These are phyloP conservation scores for Antrodiella citrinella DNA, from an alignment of 768 basidiomycete species.

Conservation along the genomic window DNA sequence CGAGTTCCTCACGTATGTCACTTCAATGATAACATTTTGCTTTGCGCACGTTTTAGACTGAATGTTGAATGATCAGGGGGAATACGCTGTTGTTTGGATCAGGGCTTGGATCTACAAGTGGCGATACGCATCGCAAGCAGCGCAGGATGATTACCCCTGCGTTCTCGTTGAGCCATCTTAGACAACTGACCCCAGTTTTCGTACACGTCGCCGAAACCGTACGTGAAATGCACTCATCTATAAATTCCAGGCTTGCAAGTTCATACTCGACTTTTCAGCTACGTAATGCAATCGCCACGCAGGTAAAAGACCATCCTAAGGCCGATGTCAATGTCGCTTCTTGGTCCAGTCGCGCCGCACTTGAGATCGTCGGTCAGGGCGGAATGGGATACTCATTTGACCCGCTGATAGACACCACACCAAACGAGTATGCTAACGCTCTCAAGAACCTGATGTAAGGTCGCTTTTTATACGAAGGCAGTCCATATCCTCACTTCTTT, in stretches of 20 bases:
- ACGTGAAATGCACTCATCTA: no score
- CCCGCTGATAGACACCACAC: conserved; percentile 11
- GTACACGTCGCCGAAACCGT: conserved; percentile 2
- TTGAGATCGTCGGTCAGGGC: conserved; percentile 20
- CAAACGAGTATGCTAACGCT: conserved; percentile 17
- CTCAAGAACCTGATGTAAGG: conserved; percentile 14
- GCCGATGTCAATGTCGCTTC: conserved; percentile 17
- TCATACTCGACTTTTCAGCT: conserved; percentile 9
- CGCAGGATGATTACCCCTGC: conserved; percentile 4
- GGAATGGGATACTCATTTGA: conserved; percentile 21
- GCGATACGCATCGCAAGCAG: conserved; percentile 1
- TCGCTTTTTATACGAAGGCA: not conserved
- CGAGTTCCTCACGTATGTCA: conserved; percentile 4
- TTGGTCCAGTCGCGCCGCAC: conserved; percentile 20
- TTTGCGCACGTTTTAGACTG: not conserved
- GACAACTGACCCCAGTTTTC: conserved; percentile 3
- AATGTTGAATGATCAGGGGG: conserved; percentile 1
- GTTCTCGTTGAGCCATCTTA: not conserved
- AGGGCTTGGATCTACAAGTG: not conserved
- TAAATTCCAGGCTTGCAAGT: no score
- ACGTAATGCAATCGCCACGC: conserved; percentile 10
- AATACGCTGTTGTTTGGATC: not conserved
- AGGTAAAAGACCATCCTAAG: not conserved
- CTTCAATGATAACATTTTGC: not conserved
- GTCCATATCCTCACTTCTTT: not conserved